A percentile compares a stretch with the other conserved stretches of the same genome.
These are phyloP conservation scores for Mucor racemosus DNA, from an alignment of 371 early-diverging fungal species.

Conservation along the genomic window DNA sequence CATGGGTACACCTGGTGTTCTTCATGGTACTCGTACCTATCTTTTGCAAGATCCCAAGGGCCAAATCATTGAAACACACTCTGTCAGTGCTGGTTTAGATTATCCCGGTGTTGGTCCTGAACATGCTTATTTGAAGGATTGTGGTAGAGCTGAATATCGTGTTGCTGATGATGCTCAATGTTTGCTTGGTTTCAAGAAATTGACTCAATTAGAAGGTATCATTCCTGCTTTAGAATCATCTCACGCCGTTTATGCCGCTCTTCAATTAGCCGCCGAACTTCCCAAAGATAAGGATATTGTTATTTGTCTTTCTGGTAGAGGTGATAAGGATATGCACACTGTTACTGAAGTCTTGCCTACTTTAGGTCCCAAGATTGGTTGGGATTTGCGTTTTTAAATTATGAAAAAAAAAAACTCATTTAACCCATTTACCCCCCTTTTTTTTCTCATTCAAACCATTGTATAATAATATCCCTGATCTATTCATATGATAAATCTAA, in stretches of 20 bases:
- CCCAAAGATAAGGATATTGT: conserved; percentile 84
- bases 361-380: conserved; percentile 91
- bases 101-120: conserved; percentile 98
- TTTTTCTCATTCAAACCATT: neutral
- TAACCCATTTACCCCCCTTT: neutral
- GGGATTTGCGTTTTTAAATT: conserved; percentile 80
- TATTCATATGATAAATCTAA: neutral
- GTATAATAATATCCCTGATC: neutral
- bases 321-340: conserved; percentile 97
- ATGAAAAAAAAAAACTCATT: neutral
- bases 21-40: conserved; percentile 95
- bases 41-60: conserved; percentile 92
- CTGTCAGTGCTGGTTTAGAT: conserved; percentile 94
- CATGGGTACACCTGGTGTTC: conserved; percentile 89
- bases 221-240: conserved; percentile 95
- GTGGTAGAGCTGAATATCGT: conserved; percentile 84
- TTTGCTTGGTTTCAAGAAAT: conserved; percentile 83
- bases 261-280: conserved; percentile 79
- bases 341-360: conserved; percentile 91
- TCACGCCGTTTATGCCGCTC: conserved; percentile 89
- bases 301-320: conserved; percentile 92
- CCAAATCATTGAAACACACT: conserved; percentile 95
- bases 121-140: conserved; percentile 90
- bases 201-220: conserved; percentile 92
- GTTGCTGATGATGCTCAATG: conserved; percentile 88